A percentile compares a stretch with the other conserved stretches of the same genome.
phyloP scores from a whole-genome alignment of 208 protist genomes.

The Entamoeba histolytica region DNA sequence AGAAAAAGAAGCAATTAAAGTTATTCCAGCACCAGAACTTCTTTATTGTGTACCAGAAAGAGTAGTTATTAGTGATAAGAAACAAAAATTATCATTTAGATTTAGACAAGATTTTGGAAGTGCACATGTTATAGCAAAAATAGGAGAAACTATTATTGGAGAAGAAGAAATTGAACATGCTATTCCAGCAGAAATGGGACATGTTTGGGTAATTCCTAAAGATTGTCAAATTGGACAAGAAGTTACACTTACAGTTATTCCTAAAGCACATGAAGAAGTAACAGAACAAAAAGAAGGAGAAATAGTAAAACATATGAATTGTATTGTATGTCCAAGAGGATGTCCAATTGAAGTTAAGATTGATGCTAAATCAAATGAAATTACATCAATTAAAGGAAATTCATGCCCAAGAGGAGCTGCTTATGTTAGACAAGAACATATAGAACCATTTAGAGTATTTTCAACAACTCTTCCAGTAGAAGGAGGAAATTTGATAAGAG shows the following conservation, averaged over 20 bases:
- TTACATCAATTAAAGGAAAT: slow-evolving; percentile 2
- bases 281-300: background rate
- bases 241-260: background rate
- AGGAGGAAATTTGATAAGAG: background rate
- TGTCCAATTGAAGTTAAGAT: background rate
- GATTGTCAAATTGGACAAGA: background rate
- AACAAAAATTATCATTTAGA: background rate
- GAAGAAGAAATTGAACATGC: background rate
- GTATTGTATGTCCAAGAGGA: slow-evolving; percentile 1
- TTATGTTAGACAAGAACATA: slow-evolving; percentile 4
- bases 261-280: background rate
- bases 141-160: background rate
- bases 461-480: background rate
- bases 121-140: background rate
- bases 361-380: background rate
- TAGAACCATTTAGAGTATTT: background rate
- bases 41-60: background rate
- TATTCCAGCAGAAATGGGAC: background rate
- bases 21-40: background rate
- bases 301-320: background rate
- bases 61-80: background rate
- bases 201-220: background rate
- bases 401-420: background rate
- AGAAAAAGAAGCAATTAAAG: background rate
- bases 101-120: background rate